Evolutionary conservation across 192 early-diverging fungal genomes (phyloP).

Genomic region (Mortierella antarctica): DNA sequence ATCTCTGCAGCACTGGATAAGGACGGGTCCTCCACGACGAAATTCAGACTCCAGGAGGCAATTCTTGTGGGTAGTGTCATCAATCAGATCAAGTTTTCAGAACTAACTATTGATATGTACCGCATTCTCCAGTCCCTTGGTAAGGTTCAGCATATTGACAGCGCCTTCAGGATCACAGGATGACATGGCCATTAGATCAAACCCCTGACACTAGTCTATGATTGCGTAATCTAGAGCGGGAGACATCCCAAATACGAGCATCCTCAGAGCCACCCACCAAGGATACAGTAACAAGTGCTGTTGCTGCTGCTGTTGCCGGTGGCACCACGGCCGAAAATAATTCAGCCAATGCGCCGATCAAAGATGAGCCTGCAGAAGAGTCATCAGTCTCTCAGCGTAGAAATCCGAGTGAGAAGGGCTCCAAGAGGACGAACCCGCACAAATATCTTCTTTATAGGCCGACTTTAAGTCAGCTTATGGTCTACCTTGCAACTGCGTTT

Average conservation of each 20-base stretch:
- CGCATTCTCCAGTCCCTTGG: conserved; percentile 94
- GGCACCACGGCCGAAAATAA: conserved; percentile 2
- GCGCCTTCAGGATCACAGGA: not conserved
- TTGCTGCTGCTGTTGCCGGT: conserved; percentile 20
- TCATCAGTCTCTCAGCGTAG: conserved; percentile 16
- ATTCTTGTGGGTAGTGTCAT: conserved; percentile 96
- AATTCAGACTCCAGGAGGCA: conserved; percentile 88
- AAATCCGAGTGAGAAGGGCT: conserved; percentile 36
- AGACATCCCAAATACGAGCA: conserved; percentile 57
- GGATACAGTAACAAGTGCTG: conserved; percentile 40
- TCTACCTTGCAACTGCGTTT: conserved; percentile 93
- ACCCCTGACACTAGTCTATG: not conserved
- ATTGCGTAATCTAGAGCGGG: conserved; percentile 57
- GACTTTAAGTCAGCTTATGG: conserved; percentile 88
- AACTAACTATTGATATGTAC: conserved; percentile 97
- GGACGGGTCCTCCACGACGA: conserved; percentile 58
- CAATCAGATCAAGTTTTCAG: conserved; percentile 97
- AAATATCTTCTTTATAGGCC: conserved; percentile 96
- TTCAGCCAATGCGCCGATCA: conserved; percentile 13
- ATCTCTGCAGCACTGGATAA: conserved; percentile 65
- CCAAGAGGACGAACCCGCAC: conserved; percentile 68
- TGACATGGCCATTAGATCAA: not conserved
- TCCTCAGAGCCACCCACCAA: conserved; percentile 16
- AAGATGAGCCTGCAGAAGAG: conserved; percentile 46
- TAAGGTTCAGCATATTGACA: conserved; percentile 11